These are phyloP conservation scores for Erigeron philadelphicus DNA, from an alignment of 140 eudicot genomes.

Conservation along the genomic window DNA sequence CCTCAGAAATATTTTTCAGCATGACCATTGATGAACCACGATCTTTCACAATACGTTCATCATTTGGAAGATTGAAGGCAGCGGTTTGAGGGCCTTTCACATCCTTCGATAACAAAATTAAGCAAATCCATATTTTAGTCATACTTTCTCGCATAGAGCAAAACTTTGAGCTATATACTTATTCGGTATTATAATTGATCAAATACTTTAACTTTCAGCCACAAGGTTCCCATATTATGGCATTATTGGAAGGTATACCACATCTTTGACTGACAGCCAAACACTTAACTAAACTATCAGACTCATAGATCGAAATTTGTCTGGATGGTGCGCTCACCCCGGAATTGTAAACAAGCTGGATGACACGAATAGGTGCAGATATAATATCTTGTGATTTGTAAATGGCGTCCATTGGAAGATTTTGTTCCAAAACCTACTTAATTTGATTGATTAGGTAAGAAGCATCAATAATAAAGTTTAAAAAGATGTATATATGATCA, in stretches of 20 bases:
- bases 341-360: conserved; percentile 77
- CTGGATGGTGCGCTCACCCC: conserved; percentile 52
- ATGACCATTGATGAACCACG: conserved; percentile 98
- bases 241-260: not conserved
- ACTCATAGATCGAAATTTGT: not conserved
- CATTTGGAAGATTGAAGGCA: conserved; percentile 96
- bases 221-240: conserved; percentile 2
- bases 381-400: conserved; percentile 74
- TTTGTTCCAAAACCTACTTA: conserved; percentile 77
- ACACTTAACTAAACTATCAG: not conserved
- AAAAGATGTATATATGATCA: not conserved
- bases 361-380: conserved; percentile 94
- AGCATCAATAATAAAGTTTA: not conserved
- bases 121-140: conserved; percentile 7
- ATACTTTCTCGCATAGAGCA: not conserved
- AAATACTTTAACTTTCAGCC: not conserved
- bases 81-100: conserved; percentile 97
- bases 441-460: conserved; percentile 12
- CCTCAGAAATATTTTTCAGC: conserved; percentile 91
- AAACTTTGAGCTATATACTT: not conserved
- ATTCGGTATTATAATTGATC: not conserved
- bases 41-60: conserved; percentile 85
- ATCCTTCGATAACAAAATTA: conserved; percentile 48
- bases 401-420: conserved; percentile 71
- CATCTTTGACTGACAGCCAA: not conserved